Conservation (phyloP, 495 filamentous ascomycete species). For the Penicillium simplicissimum region DNA sequence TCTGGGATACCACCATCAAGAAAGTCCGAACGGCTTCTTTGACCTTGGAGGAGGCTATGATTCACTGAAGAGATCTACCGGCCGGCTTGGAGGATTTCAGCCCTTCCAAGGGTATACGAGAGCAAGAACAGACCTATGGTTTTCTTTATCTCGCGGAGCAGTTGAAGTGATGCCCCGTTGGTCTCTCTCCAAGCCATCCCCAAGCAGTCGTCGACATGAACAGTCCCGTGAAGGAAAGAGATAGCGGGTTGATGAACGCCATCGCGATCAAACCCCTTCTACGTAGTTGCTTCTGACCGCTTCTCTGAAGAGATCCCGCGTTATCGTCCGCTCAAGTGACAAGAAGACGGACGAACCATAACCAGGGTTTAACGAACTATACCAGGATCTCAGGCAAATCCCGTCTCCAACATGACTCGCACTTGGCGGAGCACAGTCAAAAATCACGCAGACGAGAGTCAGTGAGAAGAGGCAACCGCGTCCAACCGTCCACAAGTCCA, state of each 20-base stretch:
- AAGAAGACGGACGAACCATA: not conserved
- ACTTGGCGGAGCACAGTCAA: not conserved
- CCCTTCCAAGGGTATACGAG: not conserved
- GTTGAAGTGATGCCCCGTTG: not conserved
- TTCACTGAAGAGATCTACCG: not conserved
- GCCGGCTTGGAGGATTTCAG: not conserved
- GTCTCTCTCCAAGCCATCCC: not conserved
- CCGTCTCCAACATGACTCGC: constrained; percentile 2
- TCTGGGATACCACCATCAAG: not conserved
- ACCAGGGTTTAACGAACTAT: constrained; percentile 2
- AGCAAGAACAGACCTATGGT: not conserved
- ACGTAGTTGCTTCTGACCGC: constrained; percentile 6
- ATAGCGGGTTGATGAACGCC: not conserved
- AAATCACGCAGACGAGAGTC: not conserved
- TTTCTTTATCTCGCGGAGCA: not conserved
- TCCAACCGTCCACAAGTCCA: not conserved
- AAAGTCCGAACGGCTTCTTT: not conserved
- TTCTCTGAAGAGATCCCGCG: not conserved
- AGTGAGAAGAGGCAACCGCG: not conserved
- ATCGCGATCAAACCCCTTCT: constrained; percentile 8
- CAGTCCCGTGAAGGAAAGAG: not conserved
- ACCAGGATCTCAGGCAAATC: not conserved
- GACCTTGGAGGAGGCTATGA: not conserved
- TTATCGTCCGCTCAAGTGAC: not conserved
- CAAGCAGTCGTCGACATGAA: not conserved